phyloP scores from a whole-genome alignment of 2,329 filamentous ascomycete genomes.

The Colletotrichum tropicicola region DNA sequence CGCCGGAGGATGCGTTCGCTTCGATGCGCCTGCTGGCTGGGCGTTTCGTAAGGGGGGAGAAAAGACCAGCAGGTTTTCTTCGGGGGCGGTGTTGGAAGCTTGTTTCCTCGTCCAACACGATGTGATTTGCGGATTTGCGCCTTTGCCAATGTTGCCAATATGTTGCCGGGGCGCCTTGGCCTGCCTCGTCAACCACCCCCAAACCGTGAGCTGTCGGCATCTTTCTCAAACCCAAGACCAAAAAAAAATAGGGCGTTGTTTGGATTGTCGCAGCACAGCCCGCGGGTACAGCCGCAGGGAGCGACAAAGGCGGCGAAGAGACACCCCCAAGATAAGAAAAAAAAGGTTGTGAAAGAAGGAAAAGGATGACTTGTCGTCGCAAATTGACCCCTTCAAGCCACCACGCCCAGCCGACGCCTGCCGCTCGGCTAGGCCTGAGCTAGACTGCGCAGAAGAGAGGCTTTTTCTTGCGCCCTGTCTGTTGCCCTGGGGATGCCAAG shows the following conservation, averaged over 20 bases:
- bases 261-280: neutral
- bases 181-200: neutral
- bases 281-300: conserved; percentile 4
- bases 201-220: too few relatives aligned
- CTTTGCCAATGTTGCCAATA: conserved; percentile 14
- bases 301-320: neutral
- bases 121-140: conserved; percentile 1
- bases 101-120: conserved; percentile 1
- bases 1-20: too few relatives aligned
- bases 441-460: neutral
- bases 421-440: conserved; percentile 5
- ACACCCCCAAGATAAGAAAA: neutral
- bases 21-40: too few relatives aligned
- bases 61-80: conserved; percentile 3
- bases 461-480: neutral
- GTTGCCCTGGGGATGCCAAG: conserved; percentile 25
- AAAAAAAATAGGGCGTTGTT: too few relatives aligned
- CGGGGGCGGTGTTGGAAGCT: neutral
- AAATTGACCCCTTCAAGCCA: conserved; percentile 20
- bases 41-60: neutral
- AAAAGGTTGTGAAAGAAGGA: neutral
- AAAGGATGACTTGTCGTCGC: conserved; percentile 12
- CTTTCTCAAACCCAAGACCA: too few relatives aligned
- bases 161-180: conserved; percentile 5
- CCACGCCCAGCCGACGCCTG: conserved; percentile 10